Evolutionary conservation across 257 asterid genomes (phyloP).

Genomic region (Nicotiana benthamiana): DNA sequence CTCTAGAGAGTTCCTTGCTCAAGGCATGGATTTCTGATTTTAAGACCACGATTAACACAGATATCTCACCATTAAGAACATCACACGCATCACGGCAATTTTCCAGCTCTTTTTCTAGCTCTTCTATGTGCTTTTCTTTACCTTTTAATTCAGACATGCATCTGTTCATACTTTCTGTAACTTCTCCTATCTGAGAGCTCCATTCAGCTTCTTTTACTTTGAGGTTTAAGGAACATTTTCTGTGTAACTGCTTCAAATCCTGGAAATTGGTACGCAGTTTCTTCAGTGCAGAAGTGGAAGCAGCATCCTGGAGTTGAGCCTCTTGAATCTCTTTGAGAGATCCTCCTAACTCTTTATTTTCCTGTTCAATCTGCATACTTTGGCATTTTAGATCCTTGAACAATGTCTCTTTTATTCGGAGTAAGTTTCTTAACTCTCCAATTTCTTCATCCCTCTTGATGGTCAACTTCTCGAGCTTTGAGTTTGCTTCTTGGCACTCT

Average conservation of each 20-base stretch:
- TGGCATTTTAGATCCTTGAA: slow-evolving; percentile 78
- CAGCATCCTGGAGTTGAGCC: slow-evolving; percentile 51
- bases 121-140: slow-evolving; percentile 29
- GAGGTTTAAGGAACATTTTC: slow-evolving; percentile 39
- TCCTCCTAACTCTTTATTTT: slow-evolving; percentile 47
- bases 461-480: slow-evolving; percentile 40
- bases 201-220: slow-evolving; percentile 61
- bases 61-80: slow-evolving; percentile 49
- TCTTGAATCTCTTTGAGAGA: slow-evolving; percentile 65
- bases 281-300: slow-evolving; percentile 45
- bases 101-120: slow-evolving; percentile 51
- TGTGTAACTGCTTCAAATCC: slow-evolving; percentile 54
- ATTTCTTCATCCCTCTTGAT: slow-evolving; percentile 63
- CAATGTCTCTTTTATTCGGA: slow-evolving; percentile 53
- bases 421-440: slow-evolving; percentile 46
- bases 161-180: slow-evolving; percentile 34
- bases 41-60: slow-evolving; percentile 43
- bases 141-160: slow-evolving; percentile 40
- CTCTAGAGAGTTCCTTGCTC: not conserved
- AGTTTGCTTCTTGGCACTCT: slow-evolving; percentile 61
- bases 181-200: slow-evolving; percentile 38
- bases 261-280: slow-evolving; percentile 63
- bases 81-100: slow-evolving; percentile 42
- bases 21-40: slow-evolving; percentile 48
- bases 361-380: slow-evolving; percentile 54